A percentile compares a stretch with the other conserved stretches of the same genome.
Evolutionary conservation across 163 green algal species (phyloP).

Genomic region (Volvox carteri): DNA sequence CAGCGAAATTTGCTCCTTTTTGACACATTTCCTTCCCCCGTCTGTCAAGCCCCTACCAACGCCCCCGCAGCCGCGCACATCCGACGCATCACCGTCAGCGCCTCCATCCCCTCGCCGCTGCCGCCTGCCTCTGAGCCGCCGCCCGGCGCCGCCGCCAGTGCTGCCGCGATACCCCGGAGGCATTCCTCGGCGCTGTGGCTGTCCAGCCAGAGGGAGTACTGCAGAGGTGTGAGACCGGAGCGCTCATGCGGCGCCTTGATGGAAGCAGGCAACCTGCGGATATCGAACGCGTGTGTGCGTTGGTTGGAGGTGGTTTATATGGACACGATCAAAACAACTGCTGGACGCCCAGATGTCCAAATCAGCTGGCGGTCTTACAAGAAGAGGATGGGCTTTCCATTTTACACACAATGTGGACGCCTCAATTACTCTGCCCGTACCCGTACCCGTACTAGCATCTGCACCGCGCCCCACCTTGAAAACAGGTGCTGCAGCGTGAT

Average conservation of each 20-base stretch:
- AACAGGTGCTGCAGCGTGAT: slow-evolving; percentile 92
- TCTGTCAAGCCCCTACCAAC: background rate
- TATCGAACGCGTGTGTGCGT: too few species aligned
- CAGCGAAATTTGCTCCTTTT: too few species aligned
- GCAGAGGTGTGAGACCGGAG: slow-evolving; percentile 76
- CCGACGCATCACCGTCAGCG: slow-evolving; percentile 63
- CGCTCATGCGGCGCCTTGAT: slow-evolving; percentile 85
- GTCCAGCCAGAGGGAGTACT: slow-evolving; percentile 97
- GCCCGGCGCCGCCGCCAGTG: slow-evolving; percentile 68
- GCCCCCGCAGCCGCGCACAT: slow-evolving; percentile 48
- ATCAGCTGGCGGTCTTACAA: too few species aligned
- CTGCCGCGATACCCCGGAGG: slow-evolving; percentile 68
- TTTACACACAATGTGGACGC: too few species aligned
- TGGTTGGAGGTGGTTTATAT: too few species aligned
- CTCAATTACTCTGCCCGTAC: background rate
- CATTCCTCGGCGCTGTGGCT: slow-evolving; percentile 78
- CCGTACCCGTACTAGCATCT: background rate
- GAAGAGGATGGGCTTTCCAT: too few species aligned
- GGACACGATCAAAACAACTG: background rate
- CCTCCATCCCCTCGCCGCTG: slow-evolving; percentile 35
- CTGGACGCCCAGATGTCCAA: too few species aligned
- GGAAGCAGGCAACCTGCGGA: slow-evolving; percentile 69
- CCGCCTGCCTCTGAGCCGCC: slow-evolving; percentile 12
- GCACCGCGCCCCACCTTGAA: slow-evolving; percentile 65
- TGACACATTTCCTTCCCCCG: too few species aligned